These are phyloP conservation scores for Alternaria sp. DNA, from an alignment of 2,329 filamentous ascomycete species.

Conservation along the genomic window DNA sequence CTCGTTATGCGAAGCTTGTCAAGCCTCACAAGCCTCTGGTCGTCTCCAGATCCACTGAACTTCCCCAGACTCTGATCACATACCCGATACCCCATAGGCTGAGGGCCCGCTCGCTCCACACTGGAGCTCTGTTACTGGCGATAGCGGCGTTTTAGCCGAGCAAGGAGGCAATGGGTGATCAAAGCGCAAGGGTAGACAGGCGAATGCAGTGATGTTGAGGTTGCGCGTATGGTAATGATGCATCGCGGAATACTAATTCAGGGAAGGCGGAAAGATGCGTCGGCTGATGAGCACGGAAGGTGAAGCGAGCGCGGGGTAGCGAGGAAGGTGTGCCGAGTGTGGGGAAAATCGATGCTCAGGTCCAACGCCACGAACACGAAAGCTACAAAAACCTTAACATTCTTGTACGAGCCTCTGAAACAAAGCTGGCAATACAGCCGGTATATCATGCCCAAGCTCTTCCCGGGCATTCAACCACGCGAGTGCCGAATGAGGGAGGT, in stretches of 20 bases:
- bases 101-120: constrained; percentile 10
- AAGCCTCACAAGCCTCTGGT: constrained; percentile 3
- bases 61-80: constrained; percentile 7
- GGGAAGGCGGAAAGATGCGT: constrained; percentile 7
- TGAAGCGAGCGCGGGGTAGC: constrained; percentile 17
- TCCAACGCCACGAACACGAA: neutral
- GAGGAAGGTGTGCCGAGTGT: constrained; percentile 15
- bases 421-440: neutral
- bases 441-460: neutral
- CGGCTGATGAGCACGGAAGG: constrained; percentile 10
- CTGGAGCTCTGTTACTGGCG: neutral
- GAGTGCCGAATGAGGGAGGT: neutral
- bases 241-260: constrained; percentile 11
- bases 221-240: constrained; percentile 6
- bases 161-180: neutral
- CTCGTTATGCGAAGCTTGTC: neutral
- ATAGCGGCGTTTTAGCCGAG: constrained; percentile 14
- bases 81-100: constrained; percentile 11
- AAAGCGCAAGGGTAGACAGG: neutral
- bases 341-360: neutral
- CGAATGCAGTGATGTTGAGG: constrained; percentile 9
- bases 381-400: neutral
- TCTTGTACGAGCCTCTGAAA: neutral
- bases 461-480: neutral
- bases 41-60: neutral